Evolutionary conservation across 2,329 filamentous ascomycete genomes (phyloP).

Genomic region (Orbilia oligospora): DNA sequence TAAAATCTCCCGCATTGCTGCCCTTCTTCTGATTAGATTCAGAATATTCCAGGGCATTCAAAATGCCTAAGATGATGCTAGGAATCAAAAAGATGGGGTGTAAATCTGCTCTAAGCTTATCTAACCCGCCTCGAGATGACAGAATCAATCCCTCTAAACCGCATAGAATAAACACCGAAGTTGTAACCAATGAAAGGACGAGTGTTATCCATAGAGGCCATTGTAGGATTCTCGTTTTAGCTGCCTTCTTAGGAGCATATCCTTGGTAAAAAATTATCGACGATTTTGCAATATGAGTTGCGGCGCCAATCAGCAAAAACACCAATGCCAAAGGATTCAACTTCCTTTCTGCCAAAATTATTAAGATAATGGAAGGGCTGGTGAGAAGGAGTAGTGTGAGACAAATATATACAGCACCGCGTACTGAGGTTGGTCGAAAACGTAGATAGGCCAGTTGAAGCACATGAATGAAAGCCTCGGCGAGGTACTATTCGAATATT

Average conservation of each 20-base stretch:
- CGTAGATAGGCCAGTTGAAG: background rate
- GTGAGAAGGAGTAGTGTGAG: background rate
- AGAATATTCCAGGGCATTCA: constrained; percentile 9
- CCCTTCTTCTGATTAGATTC: background rate
- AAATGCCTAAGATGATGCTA: constrained; percentile 21
- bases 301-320: constrained; percentile 20
- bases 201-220: constrained; percentile 23
- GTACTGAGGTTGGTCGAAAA: constrained; percentile 12
- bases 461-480: constrained; percentile 2
- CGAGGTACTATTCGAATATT: constrained; percentile 42
- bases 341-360: constrained; percentile 42
- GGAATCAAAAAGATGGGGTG: constrained; percentile 24
- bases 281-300: constrained; percentile 8
- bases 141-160: constrained; percentile 25
- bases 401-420: background rate
- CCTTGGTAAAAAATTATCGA: constrained; percentile 15
- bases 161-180: background rate
- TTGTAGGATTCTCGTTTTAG: background rate
- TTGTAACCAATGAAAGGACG: background rate
- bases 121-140: constrained; percentile 16
- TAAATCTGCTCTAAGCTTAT: constrained; percentile 12
- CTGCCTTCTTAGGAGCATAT: background rate
- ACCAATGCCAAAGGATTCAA: constrained; percentile 9
- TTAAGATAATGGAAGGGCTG: constrained; percentile 2
- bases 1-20: background rate